Evolutionary conservation across 805 yeast species (phyloP).

Genomic region (Saccharomycopsis lassenensis): DNA sequence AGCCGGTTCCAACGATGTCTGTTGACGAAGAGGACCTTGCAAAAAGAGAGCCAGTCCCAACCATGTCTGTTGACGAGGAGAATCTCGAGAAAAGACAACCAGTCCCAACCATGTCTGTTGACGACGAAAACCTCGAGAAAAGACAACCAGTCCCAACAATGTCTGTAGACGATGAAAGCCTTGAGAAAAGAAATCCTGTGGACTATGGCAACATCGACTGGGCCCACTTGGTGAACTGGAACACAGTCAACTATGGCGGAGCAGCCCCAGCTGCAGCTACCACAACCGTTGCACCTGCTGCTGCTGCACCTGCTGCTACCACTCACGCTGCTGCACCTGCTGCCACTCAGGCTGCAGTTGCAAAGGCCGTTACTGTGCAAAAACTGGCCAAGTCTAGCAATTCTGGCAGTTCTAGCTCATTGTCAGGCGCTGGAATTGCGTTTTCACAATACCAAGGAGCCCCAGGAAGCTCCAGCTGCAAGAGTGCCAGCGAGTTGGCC

Average conservation of each 20-base stretch:
- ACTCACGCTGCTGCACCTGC: constrained; percentile 7
- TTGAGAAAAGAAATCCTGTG: too few relatives aligned
- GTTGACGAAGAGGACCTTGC: too few relatives aligned
- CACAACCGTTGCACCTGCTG: constrained; percentile 5
- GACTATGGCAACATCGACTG: too few relatives aligned
- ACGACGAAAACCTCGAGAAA: too few relatives aligned
- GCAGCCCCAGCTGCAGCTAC: constrained; percentile 2
- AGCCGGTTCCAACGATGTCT: too few relatives aligned
- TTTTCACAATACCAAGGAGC: constrained; percentile 66
- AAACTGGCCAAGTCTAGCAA: not conserved
- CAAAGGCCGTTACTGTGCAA: not conserved
- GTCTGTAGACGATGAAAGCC: too few relatives aligned
- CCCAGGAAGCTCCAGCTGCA: constrained; percentile 64
- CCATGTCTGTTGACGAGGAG: too few relatives aligned
- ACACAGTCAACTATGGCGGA: constrained; percentile 7
- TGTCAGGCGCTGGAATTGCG: constrained; percentile 42
- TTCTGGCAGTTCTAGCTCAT: constrained; percentile 2
- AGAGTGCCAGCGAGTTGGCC: constrained; percentile 45
- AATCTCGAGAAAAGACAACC: too few relatives aligned
- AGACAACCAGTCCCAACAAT: too few relatives aligned
- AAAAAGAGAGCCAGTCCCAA: too few relatives aligned
- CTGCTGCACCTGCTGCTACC: constrained; percentile 6
- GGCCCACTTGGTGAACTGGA: constrained; percentile 11
- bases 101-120: too few relatives aligned
- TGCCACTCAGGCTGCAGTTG: constrained; percentile 6